Conservation (phyloP, 2,329 filamentous ascomycete genomes). For the Penicillium sp. region DNA sequence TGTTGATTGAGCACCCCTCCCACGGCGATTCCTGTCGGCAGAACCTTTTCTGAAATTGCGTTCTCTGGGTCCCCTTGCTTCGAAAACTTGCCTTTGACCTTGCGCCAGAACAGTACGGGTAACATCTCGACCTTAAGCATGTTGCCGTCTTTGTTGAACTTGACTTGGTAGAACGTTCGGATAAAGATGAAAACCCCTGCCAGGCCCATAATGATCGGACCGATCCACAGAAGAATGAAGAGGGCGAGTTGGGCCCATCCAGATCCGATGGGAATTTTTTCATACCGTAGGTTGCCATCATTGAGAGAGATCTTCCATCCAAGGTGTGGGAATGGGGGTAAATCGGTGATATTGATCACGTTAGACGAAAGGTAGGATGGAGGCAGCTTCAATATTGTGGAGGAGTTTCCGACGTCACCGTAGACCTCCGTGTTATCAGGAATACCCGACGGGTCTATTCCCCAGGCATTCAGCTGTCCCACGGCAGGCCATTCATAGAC, state of each 20-base stretch:
- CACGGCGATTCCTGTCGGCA: slow-evolving; percentile 15
- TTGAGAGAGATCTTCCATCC: slow-evolving; percentile 56
- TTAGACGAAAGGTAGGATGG: slow-evolving; percentile 56
- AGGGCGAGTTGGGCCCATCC: slow-evolving; percentile 53
- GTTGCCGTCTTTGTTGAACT: slow-evolving; percentile 53
- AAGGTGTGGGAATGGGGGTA: slow-evolving; percentile 54
- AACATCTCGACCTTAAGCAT: neutral
- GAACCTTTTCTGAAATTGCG: neutral
- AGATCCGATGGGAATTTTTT: slow-evolving; percentile 54
- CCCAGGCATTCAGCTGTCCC: slow-evolving; percentile 65
- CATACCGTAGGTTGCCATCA: slow-evolving; percentile 54
- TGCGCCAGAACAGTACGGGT: neutral
- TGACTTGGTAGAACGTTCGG: slow-evolving; percentile 62
- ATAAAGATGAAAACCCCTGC: slow-evolving; percentile 57
- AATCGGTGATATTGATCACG: slow-evolving; percentile 58
- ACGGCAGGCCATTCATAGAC: slow-evolving; percentile 63
- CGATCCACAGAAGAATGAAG: slow-evolving; percentile 54
- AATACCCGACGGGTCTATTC: slow-evolving; percentile 61
- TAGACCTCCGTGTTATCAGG: slow-evolving; percentile 59
- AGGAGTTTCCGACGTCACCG: slow-evolving; percentile 62
- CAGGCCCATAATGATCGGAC: slow-evolving; percentile 53
- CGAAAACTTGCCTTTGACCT: neutral
- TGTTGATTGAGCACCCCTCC: slow-evolving; percentile 22
- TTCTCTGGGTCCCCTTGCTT: neutral
- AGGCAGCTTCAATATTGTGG: slow-evolving; percentile 60